Evolutionary conservation across 2,329 filamentous ascomycete species (phyloP).

Genomic region (Diaporthe destruens): DNA sequence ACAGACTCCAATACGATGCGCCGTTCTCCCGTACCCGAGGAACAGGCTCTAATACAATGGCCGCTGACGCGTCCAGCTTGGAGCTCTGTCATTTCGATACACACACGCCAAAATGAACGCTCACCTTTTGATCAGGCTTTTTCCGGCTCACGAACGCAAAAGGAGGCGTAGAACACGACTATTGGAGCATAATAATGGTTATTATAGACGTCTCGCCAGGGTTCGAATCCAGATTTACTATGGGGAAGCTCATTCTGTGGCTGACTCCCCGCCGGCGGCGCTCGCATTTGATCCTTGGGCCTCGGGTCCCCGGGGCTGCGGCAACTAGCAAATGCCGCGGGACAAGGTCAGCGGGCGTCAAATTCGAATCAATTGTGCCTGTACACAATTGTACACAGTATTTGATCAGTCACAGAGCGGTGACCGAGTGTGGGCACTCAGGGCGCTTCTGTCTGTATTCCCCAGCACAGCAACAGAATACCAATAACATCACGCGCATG

Average conservation of each 20-base stretch:
- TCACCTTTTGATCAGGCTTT: conserved; percentile 29
- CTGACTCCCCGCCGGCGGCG: conserved; percentile 23
- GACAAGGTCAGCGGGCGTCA: conserved; percentile 4
- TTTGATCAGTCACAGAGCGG: conserved; percentile 29
- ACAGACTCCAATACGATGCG: not conserved
- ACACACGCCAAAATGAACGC: conserved; percentile 21
- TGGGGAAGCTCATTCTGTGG: conserved; percentile 15
- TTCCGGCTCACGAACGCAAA: conserved; percentile 19
- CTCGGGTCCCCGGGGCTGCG: conserved; percentile 20
- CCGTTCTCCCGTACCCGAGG: not conserved
- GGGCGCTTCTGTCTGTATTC: conserved; percentile 8
- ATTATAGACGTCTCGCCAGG: conserved; percentile 17
- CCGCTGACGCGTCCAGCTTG: not conserved
- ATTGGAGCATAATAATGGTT: conserved; percentile 20
- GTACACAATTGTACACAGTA: too few species aligned
- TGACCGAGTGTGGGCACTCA: conserved; percentile 22
- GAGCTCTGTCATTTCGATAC: conserved; percentile 25
- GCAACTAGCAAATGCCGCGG: conserved; percentile 31
- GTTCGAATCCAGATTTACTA: conserved; percentile 34
- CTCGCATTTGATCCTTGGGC: not conserved
- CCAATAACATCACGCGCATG: conserved; percentile 2
- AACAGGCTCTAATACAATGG: not conserved
- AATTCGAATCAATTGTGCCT: conserved; percentile 13
- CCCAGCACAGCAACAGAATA: not conserved
- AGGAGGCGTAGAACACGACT: conserved; percentile 29